Conservation (phyloP, 179 eudicot genomes). For the Beta corolliflora region DNA sequence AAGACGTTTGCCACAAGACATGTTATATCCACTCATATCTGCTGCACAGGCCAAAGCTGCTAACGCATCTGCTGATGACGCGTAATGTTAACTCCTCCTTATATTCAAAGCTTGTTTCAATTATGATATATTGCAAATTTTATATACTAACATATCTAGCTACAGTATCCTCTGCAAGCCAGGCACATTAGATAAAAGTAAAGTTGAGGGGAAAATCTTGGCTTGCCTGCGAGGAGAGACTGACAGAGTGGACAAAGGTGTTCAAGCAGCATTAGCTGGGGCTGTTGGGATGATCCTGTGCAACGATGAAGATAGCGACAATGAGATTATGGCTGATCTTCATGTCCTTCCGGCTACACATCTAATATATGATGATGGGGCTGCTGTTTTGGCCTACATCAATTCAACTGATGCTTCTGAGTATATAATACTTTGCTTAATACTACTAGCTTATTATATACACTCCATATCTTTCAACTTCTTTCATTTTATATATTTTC, state of each 20-base stretch:
- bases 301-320: conserved; percentile 35
- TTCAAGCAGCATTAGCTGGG: conserved; percentile 42
- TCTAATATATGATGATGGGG: conserved; percentile 48
- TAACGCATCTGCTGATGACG: conserved; percentile 29
- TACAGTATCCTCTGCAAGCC: conserved; percentile 29
- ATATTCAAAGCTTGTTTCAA: not conserved
- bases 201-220: conserved; percentile 49
- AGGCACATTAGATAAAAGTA: conserved; percentile 37
- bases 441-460: not conserved
- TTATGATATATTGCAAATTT: not conserved
- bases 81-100: conserved; percentile 19
- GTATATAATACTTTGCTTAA: not conserved
- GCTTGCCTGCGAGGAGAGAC: conserved; percentile 53
- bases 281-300: conserved; percentile 74
- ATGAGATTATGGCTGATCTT: conserved; percentile 39
- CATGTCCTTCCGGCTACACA: conserved; percentile 68
- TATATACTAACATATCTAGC: not conserved
- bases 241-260: conserved; percentile 45
- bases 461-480: conserved; percentile 35
- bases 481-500: too few relatives aligned
- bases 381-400: conserved; percentile 42
- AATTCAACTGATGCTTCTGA: conserved; percentile 40
- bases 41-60: conserved; percentile 31
- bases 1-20: conserved; percentile 16
- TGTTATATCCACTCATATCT: conserved; percentile 26